phyloP scores from a whole-genome alignment of 495 filamentous ascomycete genomes.

The Podospora didyma region DNA sequence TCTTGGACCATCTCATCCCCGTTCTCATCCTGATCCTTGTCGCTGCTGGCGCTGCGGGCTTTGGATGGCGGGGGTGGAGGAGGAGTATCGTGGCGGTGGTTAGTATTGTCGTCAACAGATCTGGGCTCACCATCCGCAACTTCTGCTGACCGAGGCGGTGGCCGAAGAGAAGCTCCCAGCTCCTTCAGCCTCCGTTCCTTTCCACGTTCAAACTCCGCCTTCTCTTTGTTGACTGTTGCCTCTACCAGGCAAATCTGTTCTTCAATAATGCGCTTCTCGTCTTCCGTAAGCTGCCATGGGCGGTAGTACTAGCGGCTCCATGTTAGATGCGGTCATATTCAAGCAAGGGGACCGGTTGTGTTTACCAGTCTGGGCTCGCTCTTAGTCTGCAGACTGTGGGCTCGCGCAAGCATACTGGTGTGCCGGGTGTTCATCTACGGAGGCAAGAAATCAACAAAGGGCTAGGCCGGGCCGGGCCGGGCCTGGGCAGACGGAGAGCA shows the following conservation, averaged over 20 bases:
- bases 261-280: conserved; percentile 44
- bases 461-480: not conserved
- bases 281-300: conserved; percentile 70
- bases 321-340: not conserved
- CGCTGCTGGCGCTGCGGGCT: conserved; percentile 23
- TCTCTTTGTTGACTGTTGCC: conserved; percentile 41
- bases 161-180: conserved; percentile 25
- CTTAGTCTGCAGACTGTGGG: conserved; percentile 71
- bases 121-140: conserved; percentile 45
- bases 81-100: conserved; percentile 13
- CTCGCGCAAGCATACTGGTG: conserved; percentile 63
- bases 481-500: not conserved
- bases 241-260: conserved; percentile 44
- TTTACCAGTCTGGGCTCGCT: conserved; percentile 71
- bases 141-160: conserved; percentile 22
- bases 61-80: conserved; percentile 9
- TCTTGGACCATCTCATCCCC: conserved; percentile 70
- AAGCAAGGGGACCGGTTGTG: not conserved
- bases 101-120: conserved; percentile 41
- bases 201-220: conserved; percentile 37
- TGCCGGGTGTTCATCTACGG: conserved; percentile 77
- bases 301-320: conserved; percentile 69
- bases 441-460: conserved; percentile 21
- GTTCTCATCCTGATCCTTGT: conserved; percentile 57
- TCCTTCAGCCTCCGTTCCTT: conserved; percentile 28